phyloP scores from a whole-genome alignment of 306 rosid species.

The Acmispon strigosus region DNA sequence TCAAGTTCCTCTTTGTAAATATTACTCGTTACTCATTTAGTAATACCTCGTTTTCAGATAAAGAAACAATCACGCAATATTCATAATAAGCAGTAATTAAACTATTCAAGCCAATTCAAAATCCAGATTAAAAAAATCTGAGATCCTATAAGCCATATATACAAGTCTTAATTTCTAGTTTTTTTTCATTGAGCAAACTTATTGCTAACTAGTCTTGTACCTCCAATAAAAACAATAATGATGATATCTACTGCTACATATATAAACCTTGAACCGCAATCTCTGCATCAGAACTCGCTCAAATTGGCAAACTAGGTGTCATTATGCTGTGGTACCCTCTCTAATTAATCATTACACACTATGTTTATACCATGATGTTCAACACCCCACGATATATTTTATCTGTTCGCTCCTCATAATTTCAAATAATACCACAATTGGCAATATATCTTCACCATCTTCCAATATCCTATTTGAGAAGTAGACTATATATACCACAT shows the following conservation, averaged over 20 bases:
- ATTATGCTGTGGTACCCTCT: slow-evolving; percentile 3
- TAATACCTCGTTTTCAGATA: no score
- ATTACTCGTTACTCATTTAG: no score
- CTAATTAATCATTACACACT: neutral
- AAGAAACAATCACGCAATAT: no score
- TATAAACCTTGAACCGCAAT: slow-evolving; percentile 8
- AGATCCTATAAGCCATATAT: no score
- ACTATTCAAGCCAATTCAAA: no score
- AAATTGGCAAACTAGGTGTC: neutral
- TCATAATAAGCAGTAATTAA: no score
- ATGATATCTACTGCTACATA: neutral
- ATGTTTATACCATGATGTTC: neutral
- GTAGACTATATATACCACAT: neutral
- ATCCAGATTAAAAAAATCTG: no score
- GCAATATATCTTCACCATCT: neutral
- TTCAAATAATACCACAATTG: neutral
- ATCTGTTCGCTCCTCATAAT: neutral
- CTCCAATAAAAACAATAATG: neutral
- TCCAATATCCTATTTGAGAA: neutral
- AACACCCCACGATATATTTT: neutral
- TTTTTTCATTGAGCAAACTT: neutral
- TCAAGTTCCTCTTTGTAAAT: no score
- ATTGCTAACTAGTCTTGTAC: neutral
- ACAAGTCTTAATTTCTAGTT: no score
- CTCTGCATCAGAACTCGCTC: slow-evolving; percentile 2